Conservation (phyloP, 208 protist species). For the Crithidia fasciculata region DNA sequence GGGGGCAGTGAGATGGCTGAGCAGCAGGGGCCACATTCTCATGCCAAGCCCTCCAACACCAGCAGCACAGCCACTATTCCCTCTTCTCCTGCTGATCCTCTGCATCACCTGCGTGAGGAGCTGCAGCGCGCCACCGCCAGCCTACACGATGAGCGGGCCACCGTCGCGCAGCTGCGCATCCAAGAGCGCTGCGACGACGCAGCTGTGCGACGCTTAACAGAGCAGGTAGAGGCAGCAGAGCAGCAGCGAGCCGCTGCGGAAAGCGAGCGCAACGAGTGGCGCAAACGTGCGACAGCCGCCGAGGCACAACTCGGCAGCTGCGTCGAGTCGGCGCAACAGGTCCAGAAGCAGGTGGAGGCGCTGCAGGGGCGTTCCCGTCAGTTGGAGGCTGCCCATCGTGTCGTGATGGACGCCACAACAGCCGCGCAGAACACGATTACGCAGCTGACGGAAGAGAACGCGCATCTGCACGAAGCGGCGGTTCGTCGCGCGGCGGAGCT, state of each 20-base stretch:
- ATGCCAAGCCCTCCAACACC: not conserved
- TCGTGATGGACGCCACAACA: not conserved
- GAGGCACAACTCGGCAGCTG: conserved; percentile 17
- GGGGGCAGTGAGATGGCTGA: no score
- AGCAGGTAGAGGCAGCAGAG: conserved; percentile 22
- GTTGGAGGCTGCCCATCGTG: conserved; percentile 6
- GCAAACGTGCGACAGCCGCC: conserved; percentile 8
- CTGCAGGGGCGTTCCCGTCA: conserved; percentile 10
- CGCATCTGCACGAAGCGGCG: conserved; percentile 11
- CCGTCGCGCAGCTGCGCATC: conserved; percentile 33
- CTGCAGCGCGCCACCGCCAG: conserved; percentile 22
- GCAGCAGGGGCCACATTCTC: no score
- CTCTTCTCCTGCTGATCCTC: not conserved
- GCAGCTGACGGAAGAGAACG: conserved; percentile 31
- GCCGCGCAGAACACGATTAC: conserved; percentile 16
- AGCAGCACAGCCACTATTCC: not conserved
- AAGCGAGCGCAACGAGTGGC: conserved; percentile 28
- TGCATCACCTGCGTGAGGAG: conserved; percentile 28
- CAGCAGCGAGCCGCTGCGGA: conserved; percentile 21
- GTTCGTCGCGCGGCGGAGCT: conserved; percentile 16
- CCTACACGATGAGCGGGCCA: conserved; percentile 27
- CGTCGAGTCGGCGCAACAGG: not conserved
- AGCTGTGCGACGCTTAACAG: conserved; percentile 10
- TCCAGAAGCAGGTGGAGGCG: conserved; percentile 18
- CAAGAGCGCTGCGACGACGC: conserved; percentile 31